Evolutionary conservation across 768 basidiomycete genomes (phyloP).

Genomic region (Boletellus ananiceps): DNA sequence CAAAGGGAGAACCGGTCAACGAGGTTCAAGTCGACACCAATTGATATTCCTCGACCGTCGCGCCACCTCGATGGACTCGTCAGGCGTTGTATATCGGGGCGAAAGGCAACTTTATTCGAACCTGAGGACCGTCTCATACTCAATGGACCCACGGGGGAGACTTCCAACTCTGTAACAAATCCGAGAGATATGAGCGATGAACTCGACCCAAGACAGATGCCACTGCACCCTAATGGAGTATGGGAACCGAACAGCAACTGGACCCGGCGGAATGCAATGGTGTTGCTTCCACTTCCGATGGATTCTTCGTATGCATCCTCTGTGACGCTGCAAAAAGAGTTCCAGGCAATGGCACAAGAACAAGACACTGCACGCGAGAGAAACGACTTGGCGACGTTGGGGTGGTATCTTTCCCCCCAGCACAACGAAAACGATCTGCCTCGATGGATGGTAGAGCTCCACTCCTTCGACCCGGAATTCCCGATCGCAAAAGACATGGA

Average conservation of each 20-base stretch:
- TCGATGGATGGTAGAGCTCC: background rate
- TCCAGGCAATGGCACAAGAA: no score
- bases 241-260: background rate
- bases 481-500: background rate
- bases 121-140: no score
- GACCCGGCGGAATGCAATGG: background rate
- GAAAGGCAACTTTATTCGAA: conserved; percentile 20
- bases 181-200: background rate
- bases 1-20: background rate
- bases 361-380: background rate
- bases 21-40: background rate
- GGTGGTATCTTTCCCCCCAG: background rate
- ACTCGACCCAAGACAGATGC: background rate
- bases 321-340: no score
- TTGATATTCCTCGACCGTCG: background rate
- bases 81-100: conserved; percentile 37
- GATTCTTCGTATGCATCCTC: background rate
- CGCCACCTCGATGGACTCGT: background rate
- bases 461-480: background rate
- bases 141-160: no score
- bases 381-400: background rate
- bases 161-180: no score
- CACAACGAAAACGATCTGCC: background rate
- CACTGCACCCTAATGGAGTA: background rate
- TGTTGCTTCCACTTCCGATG: no score